phyloP scores from a whole-genome alignment of 306 rosid species.

The Morella rubra region DNA sequence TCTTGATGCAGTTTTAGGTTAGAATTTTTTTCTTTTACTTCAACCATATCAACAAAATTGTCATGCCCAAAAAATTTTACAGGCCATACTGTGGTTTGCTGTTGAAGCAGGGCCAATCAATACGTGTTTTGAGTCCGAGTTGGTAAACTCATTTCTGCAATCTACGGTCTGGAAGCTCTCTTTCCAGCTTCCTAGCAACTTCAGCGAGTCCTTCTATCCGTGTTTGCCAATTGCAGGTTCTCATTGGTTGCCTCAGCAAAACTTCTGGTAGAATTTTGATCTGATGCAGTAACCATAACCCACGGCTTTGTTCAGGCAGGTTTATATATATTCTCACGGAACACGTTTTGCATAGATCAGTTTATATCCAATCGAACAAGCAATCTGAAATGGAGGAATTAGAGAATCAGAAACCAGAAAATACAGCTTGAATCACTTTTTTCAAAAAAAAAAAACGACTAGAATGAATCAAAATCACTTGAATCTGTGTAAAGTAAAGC shows the following conservation, averaged over 20 bases:
- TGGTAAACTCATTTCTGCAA: not conserved
- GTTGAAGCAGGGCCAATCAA: not conserved
- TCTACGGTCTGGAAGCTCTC: not conserved
- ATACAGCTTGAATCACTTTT: not conserved
- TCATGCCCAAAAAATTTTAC: no score
- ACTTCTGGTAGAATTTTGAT: not conserved
- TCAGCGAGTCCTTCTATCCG: not conserved
- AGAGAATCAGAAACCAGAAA: not conserved
- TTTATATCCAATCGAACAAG: slow-evolving; percentile 30
- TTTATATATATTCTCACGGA: not conserved
- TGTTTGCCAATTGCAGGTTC: not conserved
- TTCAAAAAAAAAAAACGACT: not conserved
- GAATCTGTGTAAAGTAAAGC: not conserved
- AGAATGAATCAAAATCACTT: not conserved
- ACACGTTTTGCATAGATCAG: slow-evolving; percentile 7
- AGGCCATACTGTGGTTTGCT: not conserved
- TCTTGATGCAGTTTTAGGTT: no score
- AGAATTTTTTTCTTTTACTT: no score
- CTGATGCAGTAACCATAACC: not conserved
- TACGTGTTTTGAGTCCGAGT: not conserved
- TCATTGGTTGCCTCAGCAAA: not conserved
- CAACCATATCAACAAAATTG: no score
- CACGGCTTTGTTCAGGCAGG: not conserved
- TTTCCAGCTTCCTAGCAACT: slow-evolving; percentile 4
- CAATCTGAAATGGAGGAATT: slow-evolving; percentile 25